Evolutionary conservation across 164 flowering plant species (phyloP).

Genomic region (Dillenia suffruticosa): DNA sequence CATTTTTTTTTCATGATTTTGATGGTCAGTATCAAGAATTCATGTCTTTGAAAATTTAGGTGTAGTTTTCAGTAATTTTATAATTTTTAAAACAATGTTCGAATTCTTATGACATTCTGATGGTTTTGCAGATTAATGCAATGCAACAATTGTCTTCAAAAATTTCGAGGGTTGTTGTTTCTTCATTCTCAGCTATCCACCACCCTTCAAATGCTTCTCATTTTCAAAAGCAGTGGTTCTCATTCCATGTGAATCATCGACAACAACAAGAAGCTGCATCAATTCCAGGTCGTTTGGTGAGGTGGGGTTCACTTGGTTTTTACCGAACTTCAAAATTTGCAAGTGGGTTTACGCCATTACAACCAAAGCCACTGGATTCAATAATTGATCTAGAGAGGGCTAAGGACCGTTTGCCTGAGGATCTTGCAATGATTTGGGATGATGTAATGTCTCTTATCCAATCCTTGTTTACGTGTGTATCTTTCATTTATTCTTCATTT

Average conservation of each 20-base stretch:
- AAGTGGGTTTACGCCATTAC: constrained; percentile 73
- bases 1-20: no score
- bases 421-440: constrained; percentile 72
- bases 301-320: constrained; percentile 58
- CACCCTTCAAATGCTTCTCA: constrained; percentile 9
- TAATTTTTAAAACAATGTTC: no score
- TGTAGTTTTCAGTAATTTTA: no score
- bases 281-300: constrained; percentile 47
- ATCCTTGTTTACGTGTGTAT: neutral
- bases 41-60: no score
- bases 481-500: neutral
- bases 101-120: neutral
- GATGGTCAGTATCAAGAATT: no score
- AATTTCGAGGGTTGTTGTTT: constrained; percentile 15
- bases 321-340: constrained; percentile 60
- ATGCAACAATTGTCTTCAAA: constrained; percentile 25
- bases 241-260: constrained; percentile 12
- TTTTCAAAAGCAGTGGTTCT: constrained; percentile 12
- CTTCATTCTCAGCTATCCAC: constrained; percentile 10
- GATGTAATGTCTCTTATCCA: constrained; percentile 42
- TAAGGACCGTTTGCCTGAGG: constrained; percentile 54
- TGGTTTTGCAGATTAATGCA: constrained; percentile 3
- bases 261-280: constrained; percentile 5
- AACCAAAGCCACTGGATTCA: constrained; percentile 69
- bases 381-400: constrained; percentile 77